These are phyloP conservation scores for Kwoniella heveanensis DNA, from an alignment of 768 basidiomycete species.

Conservation along the genomic window DNA sequence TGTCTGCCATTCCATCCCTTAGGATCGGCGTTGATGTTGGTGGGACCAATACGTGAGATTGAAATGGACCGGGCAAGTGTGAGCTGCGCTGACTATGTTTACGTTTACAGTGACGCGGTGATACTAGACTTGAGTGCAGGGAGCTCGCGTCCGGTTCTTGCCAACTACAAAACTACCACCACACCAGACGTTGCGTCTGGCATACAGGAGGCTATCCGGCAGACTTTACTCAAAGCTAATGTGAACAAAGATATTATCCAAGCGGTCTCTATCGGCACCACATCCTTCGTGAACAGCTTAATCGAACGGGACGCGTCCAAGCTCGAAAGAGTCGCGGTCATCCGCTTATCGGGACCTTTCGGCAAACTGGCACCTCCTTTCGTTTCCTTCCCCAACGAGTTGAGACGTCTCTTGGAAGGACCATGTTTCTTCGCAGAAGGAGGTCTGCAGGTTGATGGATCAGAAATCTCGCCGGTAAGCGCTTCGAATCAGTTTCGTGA, in stretches of 20 bases:
- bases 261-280: slow-evolving; percentile 67
- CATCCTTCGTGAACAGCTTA: slow-evolving; percentile 67
- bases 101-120: slow-evolving; percentile 56
- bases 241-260: slow-evolving; percentile 58
- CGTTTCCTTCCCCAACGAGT: slow-evolving; percentile 60
- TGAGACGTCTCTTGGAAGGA: slow-evolving; percentile 54
- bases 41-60: slow-evolving; percentile 39
- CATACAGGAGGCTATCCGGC: slow-evolving; percentile 62
- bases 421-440: slow-evolving; percentile 58
- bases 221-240: slow-evolving; percentile 58
- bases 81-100: not conserved
- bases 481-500: too few species aligned
- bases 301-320: slow-evolving; percentile 63
- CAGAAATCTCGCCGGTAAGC: slow-evolving; percentile 46
- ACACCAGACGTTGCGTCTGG: slow-evolving; percentile 65
- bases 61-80: not conserved
- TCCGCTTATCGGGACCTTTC: slow-evolving; percentile 67
- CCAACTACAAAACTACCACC: slow-evolving; percentile 61
- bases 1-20: not conserved
- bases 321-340: slow-evolving; percentile 66
- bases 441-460: slow-evolving; percentile 58
- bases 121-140: slow-evolving; percentile 55
- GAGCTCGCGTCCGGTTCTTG: slow-evolving; percentile 44
- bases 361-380: slow-evolving; percentile 64
- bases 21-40: slow-evolving; percentile 42